Conservation (phyloP, 208 protist genomes). For the Acanthamoeba polyphaga region DNA sequence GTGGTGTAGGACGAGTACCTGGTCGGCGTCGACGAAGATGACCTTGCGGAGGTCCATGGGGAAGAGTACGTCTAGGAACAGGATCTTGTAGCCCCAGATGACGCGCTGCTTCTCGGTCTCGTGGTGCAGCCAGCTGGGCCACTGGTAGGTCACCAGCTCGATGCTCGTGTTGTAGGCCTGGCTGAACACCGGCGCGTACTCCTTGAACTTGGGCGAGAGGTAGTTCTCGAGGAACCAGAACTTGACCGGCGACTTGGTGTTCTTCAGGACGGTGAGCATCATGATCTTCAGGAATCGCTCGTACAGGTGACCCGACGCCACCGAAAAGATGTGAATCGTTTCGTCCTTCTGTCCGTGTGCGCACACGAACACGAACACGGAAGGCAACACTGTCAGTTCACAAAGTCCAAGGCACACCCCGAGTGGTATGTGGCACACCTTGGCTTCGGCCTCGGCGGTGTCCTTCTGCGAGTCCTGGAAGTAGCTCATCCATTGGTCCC, state of each 20-base stretch:
- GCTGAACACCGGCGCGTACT: slow-evolving; percentile 94
- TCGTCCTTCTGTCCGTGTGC: slow-evolving; percentile 72
- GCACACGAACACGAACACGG: neutral
- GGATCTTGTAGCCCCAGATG: slow-evolving; percentile 99
- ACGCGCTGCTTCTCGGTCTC: slow-evolving; percentile 98
- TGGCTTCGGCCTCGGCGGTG: neutral
- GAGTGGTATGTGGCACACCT: neutral
- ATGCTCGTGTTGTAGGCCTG: slow-evolving; percentile 95
- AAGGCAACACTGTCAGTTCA: neutral
- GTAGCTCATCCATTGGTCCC: neutral
- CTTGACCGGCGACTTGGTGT: slow-evolving; percentile 96
- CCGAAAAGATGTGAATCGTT: slow-evolving; percentile 98
- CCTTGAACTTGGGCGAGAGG: slow-evolving; percentile 97
- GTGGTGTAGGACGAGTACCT: slow-evolving; percentile 89
- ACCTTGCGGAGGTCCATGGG: slow-evolving; percentile 97
- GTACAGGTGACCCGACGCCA: slow-evolving; percentile 98
- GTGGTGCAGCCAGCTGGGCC: slow-evolving; percentile 97
- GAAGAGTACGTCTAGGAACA: slow-evolving; percentile 99
- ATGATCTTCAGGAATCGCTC: slow-evolving; percentile 99
- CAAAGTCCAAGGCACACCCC: too few relatives aligned
- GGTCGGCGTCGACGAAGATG: slow-evolving; percentile 99
- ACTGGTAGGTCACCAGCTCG: slow-evolving; percentile 98
- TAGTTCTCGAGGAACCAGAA: slow-evolving; percentile 99
- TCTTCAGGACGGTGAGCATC: slow-evolving; percentile 97
- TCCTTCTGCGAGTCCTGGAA: neutral